Base-by-base conservation (phyloP, 1,284 basidiomycete species). In the Rhodotorula sp. region DNA sequence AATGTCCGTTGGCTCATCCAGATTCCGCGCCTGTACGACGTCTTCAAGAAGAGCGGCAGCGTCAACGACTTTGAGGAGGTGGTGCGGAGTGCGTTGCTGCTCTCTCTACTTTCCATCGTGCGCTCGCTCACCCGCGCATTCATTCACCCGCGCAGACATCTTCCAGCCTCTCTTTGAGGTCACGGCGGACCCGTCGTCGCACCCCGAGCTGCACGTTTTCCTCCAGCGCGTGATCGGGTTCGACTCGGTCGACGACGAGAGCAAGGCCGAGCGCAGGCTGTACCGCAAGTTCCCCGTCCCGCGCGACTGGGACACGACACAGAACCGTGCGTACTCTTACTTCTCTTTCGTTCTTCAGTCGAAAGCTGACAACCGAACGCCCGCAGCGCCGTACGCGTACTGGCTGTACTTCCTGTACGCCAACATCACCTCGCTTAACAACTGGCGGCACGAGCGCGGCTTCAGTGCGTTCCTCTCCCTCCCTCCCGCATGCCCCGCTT, bases 1-100 rank as follows among this genome's bases (percentile, higher is more conserved):
- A 99, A 99, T 80, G 93, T 99, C 46, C 88, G 97, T 64, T 99
- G 97, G 97, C 87, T 99, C 64, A 91, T 99, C 78, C 97, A 99
- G 82, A 86, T 99, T 22, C 97, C 97, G 5, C 89, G 97, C 4
- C 82, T 99, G 72, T 99, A 99, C 83, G 91, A 97, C 78, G 89
- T 99, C 32, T 99, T 97, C 86, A 98, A 97, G 81, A 88, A 89
- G 59, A 92, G 89, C 75, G 93, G 92, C 0, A 88, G 90, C 0
- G 86, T 99, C 51, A 80, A 88, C 44, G 95, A 89, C 29, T 99
- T 97, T 77, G 91, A 96, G 80, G 92, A 98, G 78, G 87, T 99
- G 70, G 88, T 99, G 50, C 84, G 83, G 55, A 97, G 94, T 96
- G 75, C 77, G 92, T 85, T n/a, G n/a, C n/a, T n/a, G n/a, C 27